Evolutionary conservation across 306 rosid species (phyloP), one percentile per base, ranked within the genome.

Genomic region (Nissolia schottii): DNA sequence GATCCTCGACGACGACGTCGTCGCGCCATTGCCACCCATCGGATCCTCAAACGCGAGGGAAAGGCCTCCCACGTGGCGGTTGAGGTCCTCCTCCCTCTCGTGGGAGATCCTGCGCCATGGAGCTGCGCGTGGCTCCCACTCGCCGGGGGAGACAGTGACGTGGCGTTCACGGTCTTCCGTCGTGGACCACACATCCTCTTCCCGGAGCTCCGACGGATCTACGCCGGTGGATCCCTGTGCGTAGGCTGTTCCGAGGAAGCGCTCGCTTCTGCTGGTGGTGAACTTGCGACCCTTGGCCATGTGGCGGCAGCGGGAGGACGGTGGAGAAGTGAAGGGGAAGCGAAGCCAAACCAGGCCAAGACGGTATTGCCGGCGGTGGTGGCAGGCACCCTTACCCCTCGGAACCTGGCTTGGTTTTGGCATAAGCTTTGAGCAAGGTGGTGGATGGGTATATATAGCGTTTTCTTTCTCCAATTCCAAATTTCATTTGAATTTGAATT

Each of bases 261-360:
- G 85, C 0, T 93, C 98, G 86, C 83, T 93, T 23, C 89, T 85
- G 72, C 81, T 77, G 3, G 66, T 19, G 2, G 84, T 76, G 84
- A 89, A 86, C 83, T 83, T 95, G 19, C 96, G 93, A 54, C 96
- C 96, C 64, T 95, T 91, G 12, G 93, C 93, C 99, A 94, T 94
- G 6, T n/a, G 54, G 23, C 78, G 68, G 45, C 54, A 23, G 74
- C 71, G 79, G 79, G 75, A 67, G n/a, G n/a, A n/a, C 24, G 23
- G 11, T 9, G 51, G 51, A 0, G 13, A 11, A 5, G 51, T n/a
- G n/a, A n/a, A 12, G 5, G 20, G 2, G 51, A 29, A 29, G 40
- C 2, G 18, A 68, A 55, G 71, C 74, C 27, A 11, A 38, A 7
- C 5, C 66, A 40, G n/a, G 19, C 7, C 4, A 24, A 28, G 56